Evolutionary conservation across 2,329 filamentous ascomycete species (phyloP).

Genomic region (Emmonsiellopsis sp.): DNA sequence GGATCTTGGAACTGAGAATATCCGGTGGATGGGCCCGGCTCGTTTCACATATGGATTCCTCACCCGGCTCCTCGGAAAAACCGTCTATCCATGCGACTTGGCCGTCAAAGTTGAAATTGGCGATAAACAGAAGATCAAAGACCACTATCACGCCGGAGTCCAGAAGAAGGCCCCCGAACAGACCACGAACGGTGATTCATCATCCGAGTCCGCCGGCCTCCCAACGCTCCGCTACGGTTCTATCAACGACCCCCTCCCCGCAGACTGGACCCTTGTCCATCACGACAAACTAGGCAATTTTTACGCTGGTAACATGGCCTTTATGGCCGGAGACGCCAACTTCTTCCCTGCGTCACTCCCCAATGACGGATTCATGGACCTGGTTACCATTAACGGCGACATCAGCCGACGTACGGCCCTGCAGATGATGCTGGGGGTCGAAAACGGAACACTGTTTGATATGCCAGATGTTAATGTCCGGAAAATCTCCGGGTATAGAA

Average conservation of each 20-base stretch:
- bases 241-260: conserved; percentile 63
- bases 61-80: conserved; percentile 64
- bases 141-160: conserved; percentile 54
- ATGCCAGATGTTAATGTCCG: conserved; percentile 66
- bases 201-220: conserved; percentile 46
- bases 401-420: conserved; percentile 58
- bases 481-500: conserved; percentile 79
- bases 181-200: conserved; percentile 23
- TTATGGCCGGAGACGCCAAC: conserved; percentile 76
- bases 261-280: conserved; percentile 64
- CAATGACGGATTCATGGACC: conserved; percentile 75
- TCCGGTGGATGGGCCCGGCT: conserved; percentile 84
- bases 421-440: conserved; percentile 60
- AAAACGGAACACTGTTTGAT: conserved; percentile 69
- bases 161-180: conserved; percentile 20
- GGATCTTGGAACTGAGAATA: conserved; percentile 79
- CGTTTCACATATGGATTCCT: conserved; percentile 81
- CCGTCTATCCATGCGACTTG: conserved; percentile 79
- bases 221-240: conserved; percentile 72
- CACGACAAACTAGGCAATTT: conserved; percentile 80
- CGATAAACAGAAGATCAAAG: conserved; percentile 63
- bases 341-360: conserved; percentile 75
- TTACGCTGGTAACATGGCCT: conserved; percentile 90
- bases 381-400: conserved; percentile 70
- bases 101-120: conserved; percentile 74